phyloP scores from a whole-genome alignment of 2,329 filamentous ascomycete species.

The Fusarium brachygibbosum region DNA sequence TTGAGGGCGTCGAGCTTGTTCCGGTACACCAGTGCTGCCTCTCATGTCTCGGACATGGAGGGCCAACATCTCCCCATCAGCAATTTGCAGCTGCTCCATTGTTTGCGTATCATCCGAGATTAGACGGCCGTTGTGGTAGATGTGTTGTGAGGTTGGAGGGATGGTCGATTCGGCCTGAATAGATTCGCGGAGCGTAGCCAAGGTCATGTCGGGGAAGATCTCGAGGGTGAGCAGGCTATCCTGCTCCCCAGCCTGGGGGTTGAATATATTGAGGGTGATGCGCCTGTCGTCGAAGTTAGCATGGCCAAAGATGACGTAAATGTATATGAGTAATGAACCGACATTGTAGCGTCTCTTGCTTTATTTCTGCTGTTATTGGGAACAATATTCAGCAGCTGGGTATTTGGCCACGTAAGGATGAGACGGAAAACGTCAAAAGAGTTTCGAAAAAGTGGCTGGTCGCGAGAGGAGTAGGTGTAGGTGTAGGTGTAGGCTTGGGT shows the following conservation, averaged over 20 bases:
- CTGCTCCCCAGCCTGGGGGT: conserved; percentile 75
- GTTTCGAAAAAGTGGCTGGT: conserved; percentile 35
- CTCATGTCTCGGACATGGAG: conserved; percentile 79
- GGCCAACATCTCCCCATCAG: conserved; percentile 92
- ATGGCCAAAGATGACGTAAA: conserved; percentile 25
- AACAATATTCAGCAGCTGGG: not conserved
- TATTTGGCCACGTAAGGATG: conserved; percentile 3
- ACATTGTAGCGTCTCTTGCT: conserved; percentile 39
- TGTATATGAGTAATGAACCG: conserved; percentile 17
- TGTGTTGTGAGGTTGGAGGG: conserved; percentile 78
- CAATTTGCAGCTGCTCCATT: conserved; percentile 83
- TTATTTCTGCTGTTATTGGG: conserved; percentile 3
- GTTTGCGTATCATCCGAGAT: conserved; percentile 84
- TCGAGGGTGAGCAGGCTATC: conserved; percentile 85
- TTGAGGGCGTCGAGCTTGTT: conserved; percentile 53
- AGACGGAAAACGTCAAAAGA: conserved; percentile 17
- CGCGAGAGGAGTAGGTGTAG: conserved; percentile 24
- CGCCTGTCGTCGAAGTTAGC: conserved; percentile 69
- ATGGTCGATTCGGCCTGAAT: conserved; percentile 87
- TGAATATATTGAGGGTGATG: conserved; percentile 87
- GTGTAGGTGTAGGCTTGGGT: conserved; percentile 9
- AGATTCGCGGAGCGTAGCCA: conserved; percentile 87
- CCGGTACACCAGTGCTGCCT: conserved; percentile 60
- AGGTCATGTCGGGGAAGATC: conserved; percentile 83
- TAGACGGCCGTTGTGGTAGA: conserved; percentile 90